Evolutionary conservation across 106 monocot species (phyloP), one percentile per base, ranked within the genome.

Genomic region (Xerophyta viscosa): DNA sequence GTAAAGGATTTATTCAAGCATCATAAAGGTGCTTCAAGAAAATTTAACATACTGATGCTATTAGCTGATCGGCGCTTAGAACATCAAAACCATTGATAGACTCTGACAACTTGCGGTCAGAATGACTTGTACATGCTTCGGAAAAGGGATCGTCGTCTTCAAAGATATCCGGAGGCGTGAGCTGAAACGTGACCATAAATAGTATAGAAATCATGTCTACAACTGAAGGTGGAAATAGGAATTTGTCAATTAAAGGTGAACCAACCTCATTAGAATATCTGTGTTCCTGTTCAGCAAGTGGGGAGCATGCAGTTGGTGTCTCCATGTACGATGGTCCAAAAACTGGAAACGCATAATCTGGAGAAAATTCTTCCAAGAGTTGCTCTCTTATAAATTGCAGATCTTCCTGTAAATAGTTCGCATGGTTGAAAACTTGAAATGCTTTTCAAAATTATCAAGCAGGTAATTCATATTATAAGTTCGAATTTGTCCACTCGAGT

Each of bases 271-370:
- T 75, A 58, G 69, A 68, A 63, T 47, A 41, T 63, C 55, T 30
- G 46, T 28, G 48, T 57, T 81, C 88, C 51, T 73, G 70, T 30
- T 66, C 62, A 25, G 23, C 58, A 57, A 71, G 71, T 15, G 76
- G 78, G 13, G 63, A 81, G 31, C 29, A 72, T 62, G 52, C 51
- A 27, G 60, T 59, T 29, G 85, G 72, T 51, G 78, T 68, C 42
- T 96, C 89, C 82, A 73, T 69, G 57, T 85, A 88, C 58, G 73
- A 51, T 46, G 94, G 81, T 47, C 65, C 76, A 29, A 78, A 69
- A 63, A 84, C 59, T 19, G 65, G 66, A 56, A 86, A 81, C 44
- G 56, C 57, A 63, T 94, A 88, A 57, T 89, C 89, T 24, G 82
- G 74, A 57, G 85, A 85, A 71, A 96, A 96, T 51, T 69, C 71